Conservation (phyloP, 169 alveolate species). For the Plasmodium vivax region DNA sequence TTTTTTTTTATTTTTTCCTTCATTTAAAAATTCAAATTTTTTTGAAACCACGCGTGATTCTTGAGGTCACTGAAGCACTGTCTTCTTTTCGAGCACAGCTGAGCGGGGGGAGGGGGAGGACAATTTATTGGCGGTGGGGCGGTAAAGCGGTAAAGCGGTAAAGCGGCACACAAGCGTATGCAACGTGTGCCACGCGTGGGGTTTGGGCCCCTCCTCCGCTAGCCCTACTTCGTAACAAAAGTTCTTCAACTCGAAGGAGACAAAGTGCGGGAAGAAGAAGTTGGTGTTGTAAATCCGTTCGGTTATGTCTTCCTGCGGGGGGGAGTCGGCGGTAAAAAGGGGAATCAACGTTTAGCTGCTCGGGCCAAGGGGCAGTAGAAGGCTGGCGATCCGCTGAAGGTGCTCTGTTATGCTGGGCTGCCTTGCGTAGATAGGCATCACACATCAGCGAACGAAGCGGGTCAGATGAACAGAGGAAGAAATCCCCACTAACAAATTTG, state of each 20-base stretch:
- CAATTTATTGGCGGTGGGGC: not conserved
- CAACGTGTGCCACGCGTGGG: not conserved
- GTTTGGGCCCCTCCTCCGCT: not conserved
- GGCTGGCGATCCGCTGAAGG: not conserved
- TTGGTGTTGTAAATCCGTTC: conserved; percentile 42
- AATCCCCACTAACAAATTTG: conserved; percentile 21
- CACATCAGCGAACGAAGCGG: not conserved
- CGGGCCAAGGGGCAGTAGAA: not conserved
- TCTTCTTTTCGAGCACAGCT: conserved; percentile 65
- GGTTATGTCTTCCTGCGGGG: conserved; percentile 26
- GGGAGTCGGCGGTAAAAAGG: not conserved
- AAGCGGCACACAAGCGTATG: no score
- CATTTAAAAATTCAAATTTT: conserved; percentile 53
- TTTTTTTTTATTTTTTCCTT: not conserved
- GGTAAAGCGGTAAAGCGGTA: not conserved
- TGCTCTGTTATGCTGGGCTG: not conserved
- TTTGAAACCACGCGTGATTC: conserved; percentile 71
- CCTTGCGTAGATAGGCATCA: not conserved
- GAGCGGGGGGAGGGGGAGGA: not conserved
- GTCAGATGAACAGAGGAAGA: not conserved
- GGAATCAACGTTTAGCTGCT: not conserved
- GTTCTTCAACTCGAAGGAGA: conserved; percentile 62
- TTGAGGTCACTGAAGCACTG: conserved; percentile 66
- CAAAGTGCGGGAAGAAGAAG: conserved; percentile 71
- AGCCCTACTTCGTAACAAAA: conserved; percentile 62